phyloP scores from a whole-genome alignment of 345 rosid genomes.

The Eucalyptus caleyi region DNA sequence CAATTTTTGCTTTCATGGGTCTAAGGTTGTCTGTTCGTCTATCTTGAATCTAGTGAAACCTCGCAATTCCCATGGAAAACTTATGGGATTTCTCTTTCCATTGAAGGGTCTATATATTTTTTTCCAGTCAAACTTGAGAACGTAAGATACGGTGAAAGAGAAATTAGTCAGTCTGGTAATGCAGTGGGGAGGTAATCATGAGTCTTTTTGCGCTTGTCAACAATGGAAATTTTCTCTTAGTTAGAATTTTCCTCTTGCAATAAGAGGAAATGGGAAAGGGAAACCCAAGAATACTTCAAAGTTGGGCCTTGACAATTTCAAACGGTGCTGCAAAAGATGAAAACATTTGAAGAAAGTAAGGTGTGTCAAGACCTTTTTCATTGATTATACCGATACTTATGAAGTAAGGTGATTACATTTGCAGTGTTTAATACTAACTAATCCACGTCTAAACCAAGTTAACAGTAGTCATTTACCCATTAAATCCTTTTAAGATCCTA shows the following conservation, averaged over 20 bases:
- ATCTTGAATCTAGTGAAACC: neutral
- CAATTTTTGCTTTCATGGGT: neutral
- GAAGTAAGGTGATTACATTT: neutral
- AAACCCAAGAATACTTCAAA: neutral
- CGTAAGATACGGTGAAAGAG: neutral
- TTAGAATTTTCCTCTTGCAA: neutral
- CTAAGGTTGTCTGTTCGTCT: neutral
- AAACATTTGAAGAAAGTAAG: neutral
- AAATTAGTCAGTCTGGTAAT: neutral
- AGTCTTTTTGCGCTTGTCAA: neutral
- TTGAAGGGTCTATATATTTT: neutral
- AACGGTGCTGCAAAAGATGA: neutral
- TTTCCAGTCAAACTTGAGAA: neutral
- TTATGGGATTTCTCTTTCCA: neutral
- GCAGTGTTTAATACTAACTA: neutral
- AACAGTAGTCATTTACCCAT: neutral
- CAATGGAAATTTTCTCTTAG: neutral
- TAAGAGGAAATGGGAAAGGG: neutral
- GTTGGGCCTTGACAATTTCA: neutral
- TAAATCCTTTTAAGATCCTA: neutral
- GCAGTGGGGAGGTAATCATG: neutral
- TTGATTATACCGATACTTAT: neutral
- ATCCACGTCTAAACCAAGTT: neutral
- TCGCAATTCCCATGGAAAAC: neutral
- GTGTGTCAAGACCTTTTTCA: neutral